A percentile compares a stretch with the other conserved stretches of the same genome.
phyloP scores from a whole-genome alignment of 192 early-diverging fungal genomes.

The Piromyces sp. region DNA sequence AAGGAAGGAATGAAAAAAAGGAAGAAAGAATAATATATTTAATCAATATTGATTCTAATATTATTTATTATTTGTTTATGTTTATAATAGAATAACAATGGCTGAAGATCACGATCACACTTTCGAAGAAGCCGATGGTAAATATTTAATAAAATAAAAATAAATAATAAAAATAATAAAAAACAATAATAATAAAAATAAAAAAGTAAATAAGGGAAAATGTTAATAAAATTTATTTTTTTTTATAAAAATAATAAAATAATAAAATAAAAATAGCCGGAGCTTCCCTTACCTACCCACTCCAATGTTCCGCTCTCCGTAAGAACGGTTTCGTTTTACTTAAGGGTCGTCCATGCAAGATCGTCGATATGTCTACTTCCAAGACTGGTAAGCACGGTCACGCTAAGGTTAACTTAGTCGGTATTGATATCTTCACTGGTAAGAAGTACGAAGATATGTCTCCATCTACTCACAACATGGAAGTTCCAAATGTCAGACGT shows the following conservation, averaged over 20 bases:
- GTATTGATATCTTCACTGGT: constrained; percentile 90
- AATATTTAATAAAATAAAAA: too few relatives aligned
- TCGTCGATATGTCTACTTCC: constrained; percentile 98
- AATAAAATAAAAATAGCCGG: constrained; percentile 25
- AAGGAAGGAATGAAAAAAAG: too few relatives aligned
- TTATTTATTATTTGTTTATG: too few relatives aligned
- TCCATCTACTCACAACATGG: constrained; percentile 99
- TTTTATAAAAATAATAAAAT: too few relatives aligned
- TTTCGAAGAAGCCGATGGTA: not conserved
- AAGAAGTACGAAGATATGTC: constrained; percentile 98
- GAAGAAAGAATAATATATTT: too few relatives aligned
- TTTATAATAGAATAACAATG: not conserved
- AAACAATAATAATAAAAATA: too few relatives aligned
- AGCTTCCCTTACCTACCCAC: constrained; percentile 84
- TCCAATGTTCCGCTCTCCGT: constrained; percentile 98
- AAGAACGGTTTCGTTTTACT: constrained; percentile 96
- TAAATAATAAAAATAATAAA: too few relatives aligned
- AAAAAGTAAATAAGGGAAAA: too few relatives aligned
- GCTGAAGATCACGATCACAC: not conserved
- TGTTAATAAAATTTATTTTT: too few relatives aligned
- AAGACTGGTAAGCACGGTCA: constrained; percentile 99
- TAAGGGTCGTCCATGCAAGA: constrained; percentile 99
- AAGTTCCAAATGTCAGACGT: constrained; percentile 87
- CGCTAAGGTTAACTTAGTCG: constrained; percentile 96
- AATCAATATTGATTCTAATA: too few relatives aligned